Evolutionary conservation across 495 filamentous ascomycete genomes (phyloP), one percentile per base, ranked within the genome.

Genomic region (Aspergillus steynii): DNA sequence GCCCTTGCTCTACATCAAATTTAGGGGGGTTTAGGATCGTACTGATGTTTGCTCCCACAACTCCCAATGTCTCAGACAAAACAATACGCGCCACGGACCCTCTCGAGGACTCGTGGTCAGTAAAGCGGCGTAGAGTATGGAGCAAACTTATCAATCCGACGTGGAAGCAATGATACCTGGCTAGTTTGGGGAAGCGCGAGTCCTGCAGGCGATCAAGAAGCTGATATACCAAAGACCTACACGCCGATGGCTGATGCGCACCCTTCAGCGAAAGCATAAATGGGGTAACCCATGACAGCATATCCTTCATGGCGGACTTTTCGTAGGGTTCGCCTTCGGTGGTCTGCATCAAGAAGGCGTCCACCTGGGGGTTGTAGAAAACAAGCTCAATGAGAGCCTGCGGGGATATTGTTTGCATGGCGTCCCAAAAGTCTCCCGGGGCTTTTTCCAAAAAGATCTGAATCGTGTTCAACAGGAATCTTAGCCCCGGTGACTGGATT

Each of bases 361-460:
- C 80, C 61, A 91, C 88, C 37, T 86, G 85, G 20, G 86, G 83
- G 63, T 87, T 91, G 55, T 83, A 83, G 68, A 94, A 88, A 51
- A 95, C 84, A 55, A 89, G 84, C 62, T 96, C 90, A 52, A 90
- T 84, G 47, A 96, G 80, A 29, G 85, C 80, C 32, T 86, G 84
- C 6, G 91, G 88, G 2, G 89, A 88, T 50, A 92, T 89, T 15
- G 88, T 81, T 32, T 89, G 89, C 78, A 92, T 89, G 1, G 91
- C 90, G 62, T 88, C 87, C 93, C 93, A 96, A 65, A 96, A 96
- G 58, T 89, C 88, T 49, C 81, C 82, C 0, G 90, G 83, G 0
- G 90, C 88, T 59, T 89, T 89, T 58, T 86, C 83, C 49, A 97
- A 74, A 14, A 96, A 79, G 9, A 71, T 78, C 31, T 82, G 80